Base-by-base conservation (phyloP, 441 rosid species). In the Erodium trifolium region DNA sequence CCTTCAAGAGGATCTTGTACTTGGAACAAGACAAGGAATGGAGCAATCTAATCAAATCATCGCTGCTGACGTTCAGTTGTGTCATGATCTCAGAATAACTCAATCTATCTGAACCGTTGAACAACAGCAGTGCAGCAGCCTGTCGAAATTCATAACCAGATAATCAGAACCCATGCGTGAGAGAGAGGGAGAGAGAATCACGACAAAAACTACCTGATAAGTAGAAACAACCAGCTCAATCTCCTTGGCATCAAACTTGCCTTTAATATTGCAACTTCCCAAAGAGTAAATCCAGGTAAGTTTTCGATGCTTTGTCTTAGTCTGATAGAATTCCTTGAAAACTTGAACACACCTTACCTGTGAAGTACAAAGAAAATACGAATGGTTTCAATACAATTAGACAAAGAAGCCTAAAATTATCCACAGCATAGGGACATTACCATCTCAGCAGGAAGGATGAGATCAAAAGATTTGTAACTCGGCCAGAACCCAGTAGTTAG, bases 401-500 rank as follows among this genome's bases (percentile, higher is more conserved):
- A 45, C 3, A 8, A 3, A 9, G 13, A 9, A 11, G 13, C 51
- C 8, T 10, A 9, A 45, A 12, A 45, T 10, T 45, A 45, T 45
- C 51, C n/a, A 45, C 51, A 45, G 13, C 51, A 45, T 45, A 45
- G 51, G 51, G 13, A 12, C 51, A 45, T 37, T 81, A 92, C 99
- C 98, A 95, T 92, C 84, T 92, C 99, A 19, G 84, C 80, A 3
- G 99, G 98, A 23, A 95, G 93, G 63, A 85, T 95, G 45, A 89
- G 82, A 83, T 95, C 93, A 71, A 86, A 89, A 34, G 99, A 89
- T 70, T 92, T 95, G 77, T 95, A 92, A 78, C 93, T 95, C 39
- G 99, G 98, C 99, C 99, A 95, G 75, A 88, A 90, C 41, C 98
- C 96, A 69, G 98, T 89, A 11, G 99, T 95, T n/a, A 95, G 92